Conservation (phyloP, 345 rosid species). For the Pistacia integerrima region DNA sequence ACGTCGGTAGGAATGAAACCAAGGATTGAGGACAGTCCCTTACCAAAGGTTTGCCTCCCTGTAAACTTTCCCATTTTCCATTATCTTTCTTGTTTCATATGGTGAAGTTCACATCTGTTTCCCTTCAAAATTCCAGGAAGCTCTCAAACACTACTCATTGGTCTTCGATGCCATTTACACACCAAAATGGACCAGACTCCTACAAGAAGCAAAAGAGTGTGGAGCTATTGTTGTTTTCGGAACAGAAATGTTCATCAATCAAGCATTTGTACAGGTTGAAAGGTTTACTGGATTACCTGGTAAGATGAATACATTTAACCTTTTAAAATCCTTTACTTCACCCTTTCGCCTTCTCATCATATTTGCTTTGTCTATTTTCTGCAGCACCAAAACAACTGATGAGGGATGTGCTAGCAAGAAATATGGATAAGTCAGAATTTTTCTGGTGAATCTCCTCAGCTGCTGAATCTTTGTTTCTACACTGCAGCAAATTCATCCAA, state of each 20-base stretch:
- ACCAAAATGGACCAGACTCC: conserved; percentile 58
- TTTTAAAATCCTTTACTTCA: not conserved
- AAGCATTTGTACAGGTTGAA: conserved; percentile 60
- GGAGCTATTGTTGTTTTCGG: conserved; percentile 55
- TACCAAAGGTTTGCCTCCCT: conserved; percentile 46
- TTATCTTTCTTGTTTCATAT: not conserved
- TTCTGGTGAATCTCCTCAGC: conserved; percentile 7
- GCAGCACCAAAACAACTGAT: conserved; percentile 58
- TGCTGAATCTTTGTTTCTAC: conserved; percentile 9
- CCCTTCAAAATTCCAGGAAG: conserved; percentile 36
- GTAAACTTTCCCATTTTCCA: not conserved
- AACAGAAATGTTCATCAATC: conserved; percentile 58
- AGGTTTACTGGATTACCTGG: conserved; percentile 67
- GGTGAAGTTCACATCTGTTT: not conserved
- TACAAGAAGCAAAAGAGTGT: conserved; percentile 54
- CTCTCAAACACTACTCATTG: conserved; percentile 52
- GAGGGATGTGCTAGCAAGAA: conserved; percentile 51
- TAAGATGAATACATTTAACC: conserved; percentile 24
- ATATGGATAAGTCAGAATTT: conserved; percentile 26
- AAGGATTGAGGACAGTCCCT: conserved; percentile 43
- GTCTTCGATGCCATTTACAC: conserved; percentile 67
- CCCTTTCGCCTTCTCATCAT: not conserved
- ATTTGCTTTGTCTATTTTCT: conserved; percentile 1
- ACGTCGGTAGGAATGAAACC: conserved; percentile 70
- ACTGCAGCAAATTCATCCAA: conserved; percentile 13